Base-by-base conservation (phyloP, 257 asterid genomes). In the Eucommia ulmoides region DNA sequence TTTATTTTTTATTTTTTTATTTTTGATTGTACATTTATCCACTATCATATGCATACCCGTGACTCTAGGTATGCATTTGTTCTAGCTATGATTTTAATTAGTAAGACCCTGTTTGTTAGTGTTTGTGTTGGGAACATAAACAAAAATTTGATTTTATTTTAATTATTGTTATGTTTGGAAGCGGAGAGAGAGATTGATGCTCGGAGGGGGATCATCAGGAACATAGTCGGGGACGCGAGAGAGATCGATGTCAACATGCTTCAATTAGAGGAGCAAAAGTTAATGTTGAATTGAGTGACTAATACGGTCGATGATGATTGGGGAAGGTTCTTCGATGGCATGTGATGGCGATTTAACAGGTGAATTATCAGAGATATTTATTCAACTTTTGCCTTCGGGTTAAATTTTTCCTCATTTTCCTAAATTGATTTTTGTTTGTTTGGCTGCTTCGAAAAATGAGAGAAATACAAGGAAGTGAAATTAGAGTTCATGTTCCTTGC, bases 261-360 rank as follows among this genome's bases (percentile, higher is more conserved):
- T 21, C 72, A 70, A 56, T 57, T 73, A 11, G 72, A 75, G 44
- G 93, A 88, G 57, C 77, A 72, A 58, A 75, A 55, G 48, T 68
- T 82, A 24, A 75, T 88, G 7, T 35, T 88, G 70, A 93, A 78
- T 64, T 84, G 97, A 52, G 67, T 88, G 52, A 52, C 82, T 22
- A 69, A 60, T 50, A 71, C 93, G 1, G 87, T 63, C 45, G 94
- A 80, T 25, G 89, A 72, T 52, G 91, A 88, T 46, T 88, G 97
- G 94, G 95, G 82, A 60, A 71, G 68, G 67, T 80, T 88, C 59
- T 82, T 88, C 76, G 47, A 57, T 16, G 75, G 95, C 65, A 73
- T 88, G 62, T 82, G 94, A 21, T 87, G 82, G 45, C 94, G 97
- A 8, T 84, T 82, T 22, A 79, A 88, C 14, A 72, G 97, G 81